Percentiles rank a stretch among this genome's conserved stretches.
Evolutionary conservation across 192 early-diverging fungal species (phyloP).

Genomic region (Geranomyces michiganensis): DNA sequence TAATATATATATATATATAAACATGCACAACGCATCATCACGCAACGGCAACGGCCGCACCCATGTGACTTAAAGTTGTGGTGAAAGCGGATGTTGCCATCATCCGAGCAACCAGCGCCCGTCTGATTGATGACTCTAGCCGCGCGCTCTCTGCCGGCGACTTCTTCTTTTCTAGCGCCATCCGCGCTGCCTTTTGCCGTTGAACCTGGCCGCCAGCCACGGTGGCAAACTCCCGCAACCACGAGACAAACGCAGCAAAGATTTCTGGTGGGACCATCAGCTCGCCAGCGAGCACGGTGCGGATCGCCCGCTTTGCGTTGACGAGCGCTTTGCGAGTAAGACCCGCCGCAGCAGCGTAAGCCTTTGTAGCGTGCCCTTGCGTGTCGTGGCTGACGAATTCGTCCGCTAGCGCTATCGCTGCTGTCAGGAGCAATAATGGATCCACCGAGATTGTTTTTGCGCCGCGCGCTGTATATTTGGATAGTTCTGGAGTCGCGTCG

Average conservation of each 20-base stretch:
- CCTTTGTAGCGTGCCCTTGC: neutral
- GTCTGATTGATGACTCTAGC: too few species aligned
- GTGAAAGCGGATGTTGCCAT: too few species aligned
- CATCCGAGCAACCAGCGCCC: too few species aligned
- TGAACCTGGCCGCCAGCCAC: too few species aligned
- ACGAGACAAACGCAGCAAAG: constrained; percentile 10
- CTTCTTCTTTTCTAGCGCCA: too few species aligned
- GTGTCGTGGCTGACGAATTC: constrained; percentile 2
- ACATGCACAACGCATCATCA: too few species aligned
- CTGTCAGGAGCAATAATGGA: constrained; percentile 9
- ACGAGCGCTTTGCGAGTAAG: neutral
- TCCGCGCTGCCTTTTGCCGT: too few species aligned
- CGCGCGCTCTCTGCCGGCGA: too few species aligned
- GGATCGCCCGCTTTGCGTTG: constrained; percentile 5
- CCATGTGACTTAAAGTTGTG: too few species aligned
- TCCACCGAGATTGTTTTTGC: neutral
- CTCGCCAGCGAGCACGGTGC: constrained; percentile 4
- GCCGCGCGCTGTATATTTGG: neutral
- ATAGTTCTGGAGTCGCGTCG: neutral
- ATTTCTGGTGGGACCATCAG: constrained; percentile 2
- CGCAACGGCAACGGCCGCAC: too few species aligned
- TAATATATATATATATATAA: too few species aligned
- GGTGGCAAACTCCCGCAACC: constrained; percentile 15
- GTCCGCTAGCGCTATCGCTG: constrained; percentile 19
- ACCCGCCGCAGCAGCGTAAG: constrained; percentile 6